phyloP scores from a whole-genome alignment of 2,329 filamentous ascomycete genomes.

The Aureobasidium namibiae region DNA sequence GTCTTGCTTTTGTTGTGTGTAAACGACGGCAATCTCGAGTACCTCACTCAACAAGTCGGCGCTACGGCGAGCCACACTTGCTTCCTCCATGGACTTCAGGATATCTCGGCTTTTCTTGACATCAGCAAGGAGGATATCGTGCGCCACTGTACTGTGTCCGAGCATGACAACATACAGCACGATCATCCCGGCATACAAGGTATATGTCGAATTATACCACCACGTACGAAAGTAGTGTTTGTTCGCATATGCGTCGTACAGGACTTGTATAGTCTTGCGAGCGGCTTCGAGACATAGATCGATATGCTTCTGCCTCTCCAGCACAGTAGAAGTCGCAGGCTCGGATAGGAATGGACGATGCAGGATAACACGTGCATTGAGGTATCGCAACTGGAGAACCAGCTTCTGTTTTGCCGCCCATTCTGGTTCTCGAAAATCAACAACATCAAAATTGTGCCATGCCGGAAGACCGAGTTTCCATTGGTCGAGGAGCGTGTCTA shows the following conservation, averaged over 20 bases:
- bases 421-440: slow-evolving; percentile 20
- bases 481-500: slow-evolving; percentile 14
- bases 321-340: slow-evolving; percentile 12
- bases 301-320: slow-evolving; percentile 17
- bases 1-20: background rate
- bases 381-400: slow-evolving; percentile 25
- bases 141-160: background rate
- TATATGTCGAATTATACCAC: slow-evolving; percentile 29
- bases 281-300: slow-evolving; percentile 24
- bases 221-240: slow-evolving; percentile 26
- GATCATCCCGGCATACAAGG: slow-evolving; percentile 28
- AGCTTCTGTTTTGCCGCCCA: slow-evolving; percentile 27
- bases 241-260: slow-evolving; percentile 26
- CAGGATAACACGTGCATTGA: slow-evolving; percentile 25
- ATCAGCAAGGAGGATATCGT: slow-evolving; percentile 20
- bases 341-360: slow-evolving; percentile 24
- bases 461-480: slow-evolving; percentile 14
- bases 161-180: slow-evolving; percentile 24
- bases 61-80: slow-evolving; percentile 26
- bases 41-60: slow-evolving; percentile 26
- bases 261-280: slow-evolving; percentile 22
- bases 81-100: slow-evolving; percentile 25
- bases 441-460: slow-evolving; percentile 11
- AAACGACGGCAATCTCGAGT: slow-evolving; percentile 19
- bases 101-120: slow-evolving; percentile 27